phyloP scores from a whole-genome alignment of 805 yeast species.

The Maudiozyma saulgeensis region DNA sequence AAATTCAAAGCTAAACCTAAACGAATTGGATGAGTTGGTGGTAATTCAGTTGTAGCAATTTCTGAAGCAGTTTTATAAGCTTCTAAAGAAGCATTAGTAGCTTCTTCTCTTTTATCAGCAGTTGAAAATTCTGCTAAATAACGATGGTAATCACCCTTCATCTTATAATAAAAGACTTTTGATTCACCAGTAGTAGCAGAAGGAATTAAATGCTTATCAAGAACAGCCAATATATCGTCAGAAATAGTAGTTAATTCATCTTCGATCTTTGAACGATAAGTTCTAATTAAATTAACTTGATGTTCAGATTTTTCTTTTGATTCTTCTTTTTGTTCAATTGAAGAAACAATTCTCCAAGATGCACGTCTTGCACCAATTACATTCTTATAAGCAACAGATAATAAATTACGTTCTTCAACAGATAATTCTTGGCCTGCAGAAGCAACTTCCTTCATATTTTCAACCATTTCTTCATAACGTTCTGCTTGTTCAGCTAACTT shows the following conservation, averaged over 20 bases:
- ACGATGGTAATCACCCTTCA: constrained; percentile 99
- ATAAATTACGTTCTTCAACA: constrained; percentile 94
- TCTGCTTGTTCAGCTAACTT: constrained; percentile 99
- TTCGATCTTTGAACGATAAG: constrained; percentile 92
- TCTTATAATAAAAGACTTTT: constrained; percentile 94
- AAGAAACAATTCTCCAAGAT: constrained; percentile 97
- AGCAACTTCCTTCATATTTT: constrained; percentile 96
- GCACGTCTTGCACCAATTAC: constrained; percentile 99
- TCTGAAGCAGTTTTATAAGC: constrained; percentile 94
- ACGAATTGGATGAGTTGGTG: constrained; percentile 98
- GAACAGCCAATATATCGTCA: constrained; percentile 83
- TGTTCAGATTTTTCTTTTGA: constrained; percentile 78
- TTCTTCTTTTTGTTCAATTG: constrained; percentile 97
- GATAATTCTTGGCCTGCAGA: constrained; percentile 90
- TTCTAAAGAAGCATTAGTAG: constrained; percentile 86
- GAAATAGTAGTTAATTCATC: constrained; percentile 85
- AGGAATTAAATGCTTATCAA: constrained; percentile 84
- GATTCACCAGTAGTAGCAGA: constrained; percentile 95
- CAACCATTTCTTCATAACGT: constrained; percentile 99
- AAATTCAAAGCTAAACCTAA: constrained; percentile 95
- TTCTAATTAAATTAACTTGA: constrained; percentile 84
- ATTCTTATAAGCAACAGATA: constrained; percentile 95
- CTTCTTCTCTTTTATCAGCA: constrained; percentile 83
- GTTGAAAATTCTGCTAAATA: constrained; percentile 94
- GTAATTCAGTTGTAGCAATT: constrained; percentile 91